Evolutionary conservation across 306 rosid genomes (phyloP).

Genomic region (Trichosanthes cucumerina): DNA sequence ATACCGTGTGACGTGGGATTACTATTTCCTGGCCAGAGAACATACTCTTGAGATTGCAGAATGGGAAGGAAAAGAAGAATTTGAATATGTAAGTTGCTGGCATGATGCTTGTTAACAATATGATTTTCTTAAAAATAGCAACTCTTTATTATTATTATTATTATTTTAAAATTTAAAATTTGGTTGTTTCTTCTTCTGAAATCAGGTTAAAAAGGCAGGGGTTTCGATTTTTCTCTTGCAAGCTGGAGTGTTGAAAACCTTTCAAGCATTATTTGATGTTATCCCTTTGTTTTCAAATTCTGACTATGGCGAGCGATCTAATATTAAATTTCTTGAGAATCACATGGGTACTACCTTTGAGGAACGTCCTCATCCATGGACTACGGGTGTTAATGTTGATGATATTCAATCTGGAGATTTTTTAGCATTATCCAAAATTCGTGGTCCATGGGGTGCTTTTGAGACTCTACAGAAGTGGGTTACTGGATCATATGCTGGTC

Average conservation of each 20-base stretch:
- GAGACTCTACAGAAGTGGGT: constrained; percentile 97
- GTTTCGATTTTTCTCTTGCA: constrained; percentile 88
- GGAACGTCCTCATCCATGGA: constrained; percentile 77
- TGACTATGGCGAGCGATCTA: constrained; percentile 88
- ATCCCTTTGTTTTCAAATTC: constrained; percentile 78
- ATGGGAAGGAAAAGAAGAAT: constrained; percentile 83
- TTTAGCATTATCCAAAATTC: constrained; percentile 89
- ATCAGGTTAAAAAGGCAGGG: constrained; percentile 71
- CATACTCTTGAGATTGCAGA: constrained; percentile 74
- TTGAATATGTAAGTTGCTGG: constrained; percentile 66
- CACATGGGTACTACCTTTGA: constrained; percentile 81
- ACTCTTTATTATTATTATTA: too few species aligned
- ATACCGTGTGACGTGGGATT: constrained; percentile 93
- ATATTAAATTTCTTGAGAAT: constrained; percentile 58
- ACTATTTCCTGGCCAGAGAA: constrained; percentile 78
- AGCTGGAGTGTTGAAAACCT: constrained; percentile 87
- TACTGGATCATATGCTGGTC: constrained; percentile 92
- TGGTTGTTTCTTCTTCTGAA: constrained; percentile 19
- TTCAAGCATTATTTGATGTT: constrained; percentile 74
- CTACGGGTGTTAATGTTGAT: constrained; percentile 51
- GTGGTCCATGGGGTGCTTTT: constrained; percentile 98
- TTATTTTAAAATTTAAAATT: too few species aligned
- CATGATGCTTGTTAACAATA: background rate
- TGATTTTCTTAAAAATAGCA: background rate
- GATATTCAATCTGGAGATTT: constrained; percentile 95